These are phyloP conservation scores for Fusarium begoniae DNA, from an alignment of 2,329 filamentous ascomycete species.

Conservation along the genomic window DNA sequence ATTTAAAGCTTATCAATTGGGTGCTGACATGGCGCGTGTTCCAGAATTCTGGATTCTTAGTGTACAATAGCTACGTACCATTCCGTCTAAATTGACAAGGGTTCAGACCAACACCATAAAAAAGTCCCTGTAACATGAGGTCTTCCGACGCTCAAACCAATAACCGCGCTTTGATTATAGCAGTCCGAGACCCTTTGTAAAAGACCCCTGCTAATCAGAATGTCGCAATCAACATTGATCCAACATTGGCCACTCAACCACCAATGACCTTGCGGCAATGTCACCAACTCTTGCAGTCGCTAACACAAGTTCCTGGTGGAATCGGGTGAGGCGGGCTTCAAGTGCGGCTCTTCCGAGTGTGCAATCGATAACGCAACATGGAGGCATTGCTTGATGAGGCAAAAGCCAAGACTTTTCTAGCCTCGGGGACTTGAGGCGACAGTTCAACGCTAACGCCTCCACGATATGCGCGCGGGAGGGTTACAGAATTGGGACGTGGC, in stretches of 20 bases:
- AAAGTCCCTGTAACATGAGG: neutral
- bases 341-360: neutral
- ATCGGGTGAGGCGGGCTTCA: neutral
- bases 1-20: slow-evolving; percentile 6
- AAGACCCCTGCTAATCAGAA: slow-evolving; percentile 2
- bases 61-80: neutral
- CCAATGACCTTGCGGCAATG: neutral
- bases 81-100: neutral
- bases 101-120: neutral
- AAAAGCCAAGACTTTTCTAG: neutral
- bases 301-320: slow-evolving; percentile 6
- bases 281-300: neutral
- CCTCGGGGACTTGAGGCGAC: neutral
- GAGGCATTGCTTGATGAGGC: neutral
- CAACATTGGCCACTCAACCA: neutral
- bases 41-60: neutral
- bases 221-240: slow-evolving; percentile 14
- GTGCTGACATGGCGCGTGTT: slow-evolving; percentile 8
- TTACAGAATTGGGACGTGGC: neutral
- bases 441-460: slow-evolving; percentile 1
- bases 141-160: neutral
- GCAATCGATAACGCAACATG: neutral
- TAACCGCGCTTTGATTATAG: neutral
- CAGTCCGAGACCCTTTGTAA: slow-evolving; percentile 13
- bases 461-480: neutral